Percentiles rank a stretch among this genome's conserved stretches.
Conservation (phyloP, 257 asterid genomes). For the Penstemon newberryi region DNA sequence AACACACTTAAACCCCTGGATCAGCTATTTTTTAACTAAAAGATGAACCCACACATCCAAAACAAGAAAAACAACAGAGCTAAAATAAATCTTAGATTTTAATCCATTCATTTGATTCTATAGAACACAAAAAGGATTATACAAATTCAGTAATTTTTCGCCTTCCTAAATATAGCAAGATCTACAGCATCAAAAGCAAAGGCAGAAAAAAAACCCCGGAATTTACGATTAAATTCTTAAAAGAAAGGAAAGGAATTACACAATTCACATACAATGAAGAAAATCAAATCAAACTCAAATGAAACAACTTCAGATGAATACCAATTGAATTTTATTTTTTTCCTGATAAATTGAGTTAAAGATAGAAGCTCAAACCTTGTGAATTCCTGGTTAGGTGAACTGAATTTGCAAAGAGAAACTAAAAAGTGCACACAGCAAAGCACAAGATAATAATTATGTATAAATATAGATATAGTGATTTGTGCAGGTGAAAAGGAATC, state of each 20-base stretch:
- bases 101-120: constrained; percentile 13
- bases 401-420: constrained; percentile 20
- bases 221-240: neutral
- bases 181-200: neutral
- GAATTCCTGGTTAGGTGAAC: constrained; percentile 22
- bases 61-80: neutral
- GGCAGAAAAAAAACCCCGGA: neutral
- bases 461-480: constrained; percentile 26
- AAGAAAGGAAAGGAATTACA: neutral
- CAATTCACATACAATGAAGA: constrained; percentile 8
- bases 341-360: neutral
- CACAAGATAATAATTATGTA: constrained; percentile 21
- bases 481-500: constrained; percentile 4
- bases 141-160: constrained; percentile 16
- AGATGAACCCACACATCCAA: constrained; percentile 11
- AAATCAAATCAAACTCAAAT: constrained; percentile 15
- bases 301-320: neutral
- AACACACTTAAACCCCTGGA: constrained; percentile 12
- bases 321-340: neutral
- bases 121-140: constrained; percentile 5
- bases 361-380: constrained; percentile 35
- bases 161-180: constrained; percentile 12
- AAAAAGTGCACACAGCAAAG: constrained; percentile 10
- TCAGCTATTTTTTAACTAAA: neutral
- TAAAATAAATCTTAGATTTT: constrained; percentile 1